Conservation (phyloP, 257 asterid genomes). For the Primulina eburnea region DNA sequence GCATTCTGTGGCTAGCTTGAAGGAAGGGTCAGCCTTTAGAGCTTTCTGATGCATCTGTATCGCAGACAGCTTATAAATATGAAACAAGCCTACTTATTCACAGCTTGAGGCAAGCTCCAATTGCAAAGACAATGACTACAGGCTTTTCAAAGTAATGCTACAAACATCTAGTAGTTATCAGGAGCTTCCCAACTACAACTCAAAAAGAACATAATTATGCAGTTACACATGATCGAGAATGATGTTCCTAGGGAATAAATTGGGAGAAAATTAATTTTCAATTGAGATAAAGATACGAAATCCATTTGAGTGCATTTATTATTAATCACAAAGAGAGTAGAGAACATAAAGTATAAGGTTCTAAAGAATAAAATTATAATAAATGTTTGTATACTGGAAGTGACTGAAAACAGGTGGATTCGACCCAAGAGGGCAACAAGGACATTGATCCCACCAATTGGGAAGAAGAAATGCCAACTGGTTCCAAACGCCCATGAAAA, state of each 20-base stretch:
- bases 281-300: background rate
- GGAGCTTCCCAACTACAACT: slow-evolving; percentile 18
- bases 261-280: background rate
- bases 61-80: slow-evolving; percentile 17
- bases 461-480: too few species aligned
- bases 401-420: too few species aligned
- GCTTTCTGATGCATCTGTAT: slow-evolving; percentile 97
- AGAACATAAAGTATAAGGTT: too few species aligned
- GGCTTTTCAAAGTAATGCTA: slow-evolving; percentile 6
- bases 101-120: slow-evolving; percentile 9
- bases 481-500: too few species aligned
- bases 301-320: background rate
- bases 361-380: too few species aligned
- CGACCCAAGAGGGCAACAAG: too few species aligned
- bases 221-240: background rate
- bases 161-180: slow-evolving; percentile 10
- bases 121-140: slow-evolving; percentile 12
- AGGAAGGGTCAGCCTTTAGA: slow-evolving; percentile 69
- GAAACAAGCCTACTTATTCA: slow-evolving; percentile 18
- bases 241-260: background rate
- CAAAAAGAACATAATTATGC: background rate
- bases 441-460: too few species aligned
- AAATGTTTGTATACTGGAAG: too few species aligned
- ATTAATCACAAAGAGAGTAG: background rate
- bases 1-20: slow-evolving; percentile 92